These are phyloP conservation scores for Mycena metata DNA, from an alignment of 768 basidiomycete genomes.

Conservation along the genomic window DNA sequence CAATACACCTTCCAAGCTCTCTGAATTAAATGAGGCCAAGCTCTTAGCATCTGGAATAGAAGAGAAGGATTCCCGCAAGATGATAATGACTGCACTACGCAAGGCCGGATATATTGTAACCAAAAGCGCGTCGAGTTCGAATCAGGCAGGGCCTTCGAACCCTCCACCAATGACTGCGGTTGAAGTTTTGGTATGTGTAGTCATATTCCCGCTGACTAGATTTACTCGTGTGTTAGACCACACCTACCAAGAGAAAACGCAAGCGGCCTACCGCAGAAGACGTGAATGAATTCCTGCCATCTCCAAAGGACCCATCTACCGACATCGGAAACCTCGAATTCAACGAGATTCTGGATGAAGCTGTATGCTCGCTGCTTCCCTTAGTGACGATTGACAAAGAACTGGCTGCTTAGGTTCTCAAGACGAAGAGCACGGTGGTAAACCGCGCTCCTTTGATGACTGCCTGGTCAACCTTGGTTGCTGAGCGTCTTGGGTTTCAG, in stretches of 20 bases:
- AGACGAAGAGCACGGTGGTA: slow-evolving; percentile 71
- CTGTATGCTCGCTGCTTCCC: slow-evolving; percentile 56
- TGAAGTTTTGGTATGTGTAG: slow-evolving; percentile 30
- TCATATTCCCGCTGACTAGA: background rate
- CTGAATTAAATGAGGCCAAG: slow-evolving; percentile 69
- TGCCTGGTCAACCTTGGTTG: slow-evolving; percentile 91
- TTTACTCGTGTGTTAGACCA: slow-evolving; percentile 49
- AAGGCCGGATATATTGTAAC: slow-evolving; percentile 69
- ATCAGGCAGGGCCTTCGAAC: slow-evolving; percentile 39
- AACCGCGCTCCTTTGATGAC: slow-evolving; percentile 97
- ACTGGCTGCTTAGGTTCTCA: slow-evolving; percentile 62
- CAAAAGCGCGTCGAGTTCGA: slow-evolving; percentile 43
- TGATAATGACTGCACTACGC: slow-evolving; percentile 69
- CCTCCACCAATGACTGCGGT: slow-evolving; percentile 32
- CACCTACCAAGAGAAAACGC: slow-evolving; percentile 67
- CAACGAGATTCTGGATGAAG: slow-evolving; percentile 78
- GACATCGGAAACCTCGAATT: slow-evolving; percentile 74
- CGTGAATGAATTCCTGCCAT: slow-evolving; percentile 72
- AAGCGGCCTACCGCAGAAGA: slow-evolving; percentile 56
- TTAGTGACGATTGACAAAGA: background rate
- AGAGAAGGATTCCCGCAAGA: slow-evolving; percentile 74
- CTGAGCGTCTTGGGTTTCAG: slow-evolving; percentile 88
- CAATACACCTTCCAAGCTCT: slow-evolving; percentile 71
- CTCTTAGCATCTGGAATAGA: slow-evolving; percentile 70
- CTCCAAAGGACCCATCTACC: slow-evolving; percentile 63